Evolutionary conservation across 2,329 filamentous ascomycete genomes (phyloP).

Genomic region (Colletotrichum phormii): DNA sequence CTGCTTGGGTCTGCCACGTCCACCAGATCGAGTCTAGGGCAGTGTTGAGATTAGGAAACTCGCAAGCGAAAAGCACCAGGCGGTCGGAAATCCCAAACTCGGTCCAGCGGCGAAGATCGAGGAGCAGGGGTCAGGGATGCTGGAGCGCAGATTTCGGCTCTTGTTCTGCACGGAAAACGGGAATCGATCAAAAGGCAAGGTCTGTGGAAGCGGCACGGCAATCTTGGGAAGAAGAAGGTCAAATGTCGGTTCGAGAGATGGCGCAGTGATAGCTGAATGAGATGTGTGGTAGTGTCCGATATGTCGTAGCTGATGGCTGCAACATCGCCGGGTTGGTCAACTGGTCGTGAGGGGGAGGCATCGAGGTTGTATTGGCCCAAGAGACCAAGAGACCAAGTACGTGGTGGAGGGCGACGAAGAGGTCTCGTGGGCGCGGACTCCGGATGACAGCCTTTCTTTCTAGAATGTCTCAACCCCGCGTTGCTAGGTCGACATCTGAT

Average conservation of each 20-base stretch:
- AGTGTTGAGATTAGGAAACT: constrained; percentile 10
- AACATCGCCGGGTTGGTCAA: background rate
- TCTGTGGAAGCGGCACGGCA: background rate
- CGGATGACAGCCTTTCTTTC: background rate
- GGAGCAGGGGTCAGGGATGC: constrained; percentile 25
- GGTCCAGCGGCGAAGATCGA: constrained; percentile 6
- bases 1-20: background rate
- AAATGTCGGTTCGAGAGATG: background rate
- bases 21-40: constrained; percentile 12
- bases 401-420: background rate
- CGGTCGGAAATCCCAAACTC: constrained; percentile 23
- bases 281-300: background rate
- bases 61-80: constrained; percentile 14
- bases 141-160: constrained; percentile 18
- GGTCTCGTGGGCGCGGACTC: background rate
- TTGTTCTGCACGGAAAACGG: constrained; percentile 20
- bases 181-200: background rate
- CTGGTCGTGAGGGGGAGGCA: background rate
- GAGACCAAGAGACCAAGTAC: background rate
- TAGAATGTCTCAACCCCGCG: constrained; percentile 16
- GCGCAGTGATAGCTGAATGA: background rate
- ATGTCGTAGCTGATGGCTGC: background rate
- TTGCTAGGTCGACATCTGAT: constrained; percentile 2
- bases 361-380: background rate
- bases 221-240: background rate